Conservation (phyloP, 768 basidiomycete species). For the Bullera alba region DNA sequence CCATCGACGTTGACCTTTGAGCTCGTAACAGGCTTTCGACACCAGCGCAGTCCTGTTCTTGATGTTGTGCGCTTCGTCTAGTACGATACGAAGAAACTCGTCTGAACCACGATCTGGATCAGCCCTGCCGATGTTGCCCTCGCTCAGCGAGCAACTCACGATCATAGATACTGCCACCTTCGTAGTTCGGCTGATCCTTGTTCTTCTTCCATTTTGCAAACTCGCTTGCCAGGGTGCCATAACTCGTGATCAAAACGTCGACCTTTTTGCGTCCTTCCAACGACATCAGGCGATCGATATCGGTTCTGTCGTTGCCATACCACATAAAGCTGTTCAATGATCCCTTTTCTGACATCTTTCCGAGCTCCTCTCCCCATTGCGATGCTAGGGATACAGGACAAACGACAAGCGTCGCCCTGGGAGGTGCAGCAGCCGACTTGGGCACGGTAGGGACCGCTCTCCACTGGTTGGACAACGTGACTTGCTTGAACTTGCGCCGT, state of each 20-base stretch:
- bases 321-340: slow-evolving; percentile 65
- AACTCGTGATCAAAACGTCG: slow-evolving; percentile 83
- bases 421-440: slow-evolving; percentile 56
- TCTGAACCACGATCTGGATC: slow-evolving; percentile 10
- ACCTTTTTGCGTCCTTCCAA: slow-evolving; percentile 54
- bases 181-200: slow-evolving; percentile 62
- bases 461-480: slow-evolving; percentile 44
- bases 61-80: slow-evolving; percentile 89
- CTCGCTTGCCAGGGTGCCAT: slow-evolving; percentile 84
- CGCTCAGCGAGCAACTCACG: slow-evolving; percentile 21
- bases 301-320: slow-evolving; percentile 80
- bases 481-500: slow-evolving; percentile 42
- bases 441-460: slow-evolving; percentile 31
- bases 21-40: slow-evolving; percentile 63
- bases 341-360: slow-evolving; percentile 68
- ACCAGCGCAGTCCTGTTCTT: slow-evolving; percentile 61
- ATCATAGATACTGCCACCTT: slow-evolving; percentile 47
- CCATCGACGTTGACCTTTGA: slow-evolving; percentile 75
- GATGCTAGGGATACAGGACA: slow-evolving; percentile 81
- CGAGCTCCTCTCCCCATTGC: slow-evolving; percentile 94
- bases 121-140: not conserved
- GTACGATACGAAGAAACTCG: slow-evolving; percentile 30
- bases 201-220: slow-evolving; percentile 49
- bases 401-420: slow-evolving; percentile 71
- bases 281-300: slow-evolving; percentile 56